Base-by-base conservation (phyloP, 768 basidiomycete species). In the Termitomyces sp. region DNA sequence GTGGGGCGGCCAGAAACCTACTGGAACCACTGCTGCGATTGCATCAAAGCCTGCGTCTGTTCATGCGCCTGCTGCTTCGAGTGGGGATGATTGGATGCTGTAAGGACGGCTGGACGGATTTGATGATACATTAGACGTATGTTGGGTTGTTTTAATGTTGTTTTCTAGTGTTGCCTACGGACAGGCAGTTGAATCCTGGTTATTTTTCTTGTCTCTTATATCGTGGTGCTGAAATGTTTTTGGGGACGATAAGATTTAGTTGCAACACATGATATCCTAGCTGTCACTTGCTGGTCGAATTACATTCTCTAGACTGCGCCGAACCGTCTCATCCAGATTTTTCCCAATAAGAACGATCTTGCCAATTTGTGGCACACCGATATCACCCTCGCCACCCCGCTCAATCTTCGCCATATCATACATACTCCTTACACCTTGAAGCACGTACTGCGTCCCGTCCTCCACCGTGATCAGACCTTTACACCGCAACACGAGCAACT, bases 371-470 rank as follows among this genome's bases (percentile, higher is more conserved):
- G 83, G 82, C 35, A 86, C 67, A 1, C 81, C 85, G 25, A 83
- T 53, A 8, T 69, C 73, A 56, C 68, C 69, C 41, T 67, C 71
- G n/a, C 64, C 66, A 48, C 73, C 75, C 43, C 84, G 65, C 53
- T 74, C 75, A 40, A 85, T 73, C 49, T 77, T 71, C 0, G 70
- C 66, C 14, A 95, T 81, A 63, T 99, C 96, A 67, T 95, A 99
- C 70, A 98, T 80, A 62, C 77, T 92, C 62, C 92, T 77, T 12
- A 99, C 97, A 2, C 95, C 97, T 67, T 99, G 97, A 44, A 99
- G 72, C 53, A 98, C 83, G 63, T 86, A 81, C 55, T 82, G 77
- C 52, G 80, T 75, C 2, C 89, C 89, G 0, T 73, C 70, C 2
- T 77, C 69, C 10, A 77, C 73, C 17, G 69, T 69, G 61, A 96